Evolutionary conservation across 1,139 yeast species (phyloP).

Genomic region (Suhomyces chickasaworum): DNA sequence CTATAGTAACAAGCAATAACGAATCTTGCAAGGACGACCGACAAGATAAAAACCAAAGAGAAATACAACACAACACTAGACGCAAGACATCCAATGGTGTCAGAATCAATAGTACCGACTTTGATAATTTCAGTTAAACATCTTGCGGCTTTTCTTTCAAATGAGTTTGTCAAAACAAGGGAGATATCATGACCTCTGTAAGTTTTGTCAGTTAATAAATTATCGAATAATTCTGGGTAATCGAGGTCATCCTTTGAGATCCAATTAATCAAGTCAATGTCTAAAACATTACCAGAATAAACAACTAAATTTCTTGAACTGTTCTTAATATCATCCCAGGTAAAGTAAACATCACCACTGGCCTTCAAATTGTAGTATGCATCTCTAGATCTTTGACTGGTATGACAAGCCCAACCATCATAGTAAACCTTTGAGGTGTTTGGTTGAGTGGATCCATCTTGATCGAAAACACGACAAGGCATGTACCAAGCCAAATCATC

Average conservation of each 20-base stretch:
- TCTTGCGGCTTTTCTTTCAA: conserved; percentile 70
- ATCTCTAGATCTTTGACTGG: conserved; percentile 65
- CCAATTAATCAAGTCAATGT: conserved; percentile 76
- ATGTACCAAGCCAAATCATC: conserved; percentile 89
- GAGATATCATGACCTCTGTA: conserved; percentile 82
- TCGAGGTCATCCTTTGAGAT: conserved; percentile 65
- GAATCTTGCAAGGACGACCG: conserved; percentile 77
- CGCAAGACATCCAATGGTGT: conserved; percentile 94
- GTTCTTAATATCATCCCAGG: conserved; percentile 84
- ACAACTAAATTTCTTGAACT: conserved; percentile 78
- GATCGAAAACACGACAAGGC: conserved; percentile 78
- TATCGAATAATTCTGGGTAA: conserved; percentile 72
- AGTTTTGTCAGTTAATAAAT: conserved; percentile 54
- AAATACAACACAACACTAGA: conserved; percentile 78
- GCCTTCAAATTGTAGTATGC: conserved; percentile 63
- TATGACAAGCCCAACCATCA: conserved; percentile 91
- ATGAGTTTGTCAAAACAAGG: conserved; percentile 65
- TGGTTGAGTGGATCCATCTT: conserved; percentile 70
- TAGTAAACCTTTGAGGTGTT: conserved; percentile 65
- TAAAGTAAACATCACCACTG: conserved; percentile 78
- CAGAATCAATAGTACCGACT: conserved; percentile 88
- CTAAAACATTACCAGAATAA: conserved; percentile 85
- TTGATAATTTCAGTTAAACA: conserved; percentile 86
- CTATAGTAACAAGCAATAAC: conserved; percentile 84
- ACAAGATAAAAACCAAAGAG: conserved; percentile 80